phyloP scores from a whole-genome alignment of 352 stramenopile species.

The Phytophthora vignae region DNA sequence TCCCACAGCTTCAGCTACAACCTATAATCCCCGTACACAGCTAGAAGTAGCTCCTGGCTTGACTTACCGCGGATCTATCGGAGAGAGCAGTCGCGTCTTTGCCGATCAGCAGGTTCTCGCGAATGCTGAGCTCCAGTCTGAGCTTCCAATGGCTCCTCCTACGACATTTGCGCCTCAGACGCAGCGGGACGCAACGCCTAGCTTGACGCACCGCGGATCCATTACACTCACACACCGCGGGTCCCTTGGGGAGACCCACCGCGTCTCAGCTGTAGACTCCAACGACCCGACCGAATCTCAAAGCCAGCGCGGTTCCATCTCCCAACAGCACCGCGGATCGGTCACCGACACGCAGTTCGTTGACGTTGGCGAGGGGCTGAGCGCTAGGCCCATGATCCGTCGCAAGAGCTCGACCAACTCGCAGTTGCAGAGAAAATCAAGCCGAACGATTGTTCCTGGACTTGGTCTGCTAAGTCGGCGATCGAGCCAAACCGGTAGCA shows the following conservation, averaged over 20 bases:
- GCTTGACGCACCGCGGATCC: not conserved
- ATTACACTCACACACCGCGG: not conserved
- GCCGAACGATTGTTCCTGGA: not conserved
- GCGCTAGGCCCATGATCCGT: not conserved
- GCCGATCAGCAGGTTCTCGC: not conserved
- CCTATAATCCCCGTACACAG: not conserved
- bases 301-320: not conserved
- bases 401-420: conserved; percentile 5
- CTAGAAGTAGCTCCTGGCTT: not conserved
- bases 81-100: not conserved
- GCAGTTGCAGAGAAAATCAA: conserved; percentile 1
- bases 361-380: not conserved
- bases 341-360: not conserved
- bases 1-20: not conserved
- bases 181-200: not conserved
- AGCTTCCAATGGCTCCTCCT: not conserved
- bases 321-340: not conserved
- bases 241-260: not conserved
- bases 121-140: not conserved
- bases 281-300: not conserved
- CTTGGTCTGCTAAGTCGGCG: not conserved
- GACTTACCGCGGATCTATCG: not conserved
- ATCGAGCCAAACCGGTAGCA: not conserved
- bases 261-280: not conserved
- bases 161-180: not conserved